Evolutionary conservation across 2,329 filamentous ascomycete genomes (phyloP).

Genomic region (Chaetomium strumarium): DNA sequence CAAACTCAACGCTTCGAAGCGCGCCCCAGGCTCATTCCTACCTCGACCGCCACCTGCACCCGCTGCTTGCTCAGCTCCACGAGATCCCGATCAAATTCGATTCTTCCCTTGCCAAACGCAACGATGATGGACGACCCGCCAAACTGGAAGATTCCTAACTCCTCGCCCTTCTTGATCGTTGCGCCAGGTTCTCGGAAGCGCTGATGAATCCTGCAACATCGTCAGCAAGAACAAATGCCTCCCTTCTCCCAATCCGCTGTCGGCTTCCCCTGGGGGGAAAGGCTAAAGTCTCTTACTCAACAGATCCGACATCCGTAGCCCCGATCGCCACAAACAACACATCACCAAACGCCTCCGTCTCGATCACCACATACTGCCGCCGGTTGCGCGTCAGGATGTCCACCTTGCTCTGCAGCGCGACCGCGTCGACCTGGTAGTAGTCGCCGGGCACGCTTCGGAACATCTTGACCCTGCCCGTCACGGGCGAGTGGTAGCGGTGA

Average conservation of each 20-base stretch:
- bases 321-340: constrained; percentile 39
- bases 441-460: constrained; percentile 35
- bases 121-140: constrained; percentile 5
- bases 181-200: background rate
- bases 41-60: constrained; percentile 1
- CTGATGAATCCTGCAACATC: background rate
- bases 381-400: constrained; percentile 35
- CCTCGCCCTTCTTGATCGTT: background rate
- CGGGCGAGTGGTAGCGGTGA: constrained; percentile 40
- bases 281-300: constrained; percentile 26
- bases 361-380: constrained; percentile 33
- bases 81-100: constrained; percentile 4
- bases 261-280: too few species aligned
- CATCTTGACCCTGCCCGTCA: constrained; percentile 33
- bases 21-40: constrained; percentile 1
- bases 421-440: constrained; percentile 39
- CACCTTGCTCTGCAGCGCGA: constrained; percentile 28
- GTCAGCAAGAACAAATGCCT: background rate
- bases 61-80: constrained; percentile 1
- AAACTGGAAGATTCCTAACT: constrained; percentile 3
- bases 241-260: too few species aligned
- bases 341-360: constrained; percentile 34
- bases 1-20: background rate
- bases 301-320: constrained; percentile 35
- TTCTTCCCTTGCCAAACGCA: background rate